Percentiles rank a stretch among this genome's conserved stretches.
Evolutionary conservation across 2,329 filamentous ascomycete species (phyloP).

Genomic region (Aspergillus phoenicis): DNA sequence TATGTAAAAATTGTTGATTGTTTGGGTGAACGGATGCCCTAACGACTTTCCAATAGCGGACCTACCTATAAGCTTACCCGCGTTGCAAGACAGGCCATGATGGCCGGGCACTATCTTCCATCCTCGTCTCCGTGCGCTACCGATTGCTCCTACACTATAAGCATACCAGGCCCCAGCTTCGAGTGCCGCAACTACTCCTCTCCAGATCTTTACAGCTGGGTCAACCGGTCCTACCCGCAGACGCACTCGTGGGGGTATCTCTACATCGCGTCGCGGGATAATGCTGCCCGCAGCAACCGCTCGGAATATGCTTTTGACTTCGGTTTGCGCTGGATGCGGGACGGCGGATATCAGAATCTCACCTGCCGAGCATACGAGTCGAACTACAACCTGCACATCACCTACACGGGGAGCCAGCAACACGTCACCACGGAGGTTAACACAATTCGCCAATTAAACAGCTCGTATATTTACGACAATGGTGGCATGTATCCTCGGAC

Average conservation of each 20-base stretch:
- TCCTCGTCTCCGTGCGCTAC: background rate
- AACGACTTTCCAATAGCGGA: background rate
- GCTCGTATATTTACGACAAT: background rate
- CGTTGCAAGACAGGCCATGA: background rate
- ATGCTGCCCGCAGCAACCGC: background rate
- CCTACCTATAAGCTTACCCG: background rate
- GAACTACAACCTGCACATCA: background rate
- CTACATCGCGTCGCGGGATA: background rate
- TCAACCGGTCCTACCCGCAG: slow-evolving; percentile 1
- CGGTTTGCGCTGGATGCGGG: background rate
- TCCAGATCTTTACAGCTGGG: background rate
- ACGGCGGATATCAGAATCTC: background rate
- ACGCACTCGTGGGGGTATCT: background rate
- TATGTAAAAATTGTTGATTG: too few relatives aligned
- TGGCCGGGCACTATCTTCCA: slow-evolving; percentile 1
- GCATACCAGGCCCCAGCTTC: background rate
- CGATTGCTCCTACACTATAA: background rate
- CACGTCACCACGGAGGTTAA: background rate
- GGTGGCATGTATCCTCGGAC: background rate
- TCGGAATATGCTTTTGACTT: background rate
- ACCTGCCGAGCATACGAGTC: slow-evolving; percentile 3
- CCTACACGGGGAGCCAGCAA: background rate
- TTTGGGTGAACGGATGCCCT: background rate
- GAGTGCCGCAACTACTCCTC: background rate
- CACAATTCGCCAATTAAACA: background rate